Percentiles rank a stretch among this genome's conserved stretches.
Evolutionary conservation across 306 rosid species (phyloP).

Genomic region (Gynostemma pentaphyllum): DNA sequence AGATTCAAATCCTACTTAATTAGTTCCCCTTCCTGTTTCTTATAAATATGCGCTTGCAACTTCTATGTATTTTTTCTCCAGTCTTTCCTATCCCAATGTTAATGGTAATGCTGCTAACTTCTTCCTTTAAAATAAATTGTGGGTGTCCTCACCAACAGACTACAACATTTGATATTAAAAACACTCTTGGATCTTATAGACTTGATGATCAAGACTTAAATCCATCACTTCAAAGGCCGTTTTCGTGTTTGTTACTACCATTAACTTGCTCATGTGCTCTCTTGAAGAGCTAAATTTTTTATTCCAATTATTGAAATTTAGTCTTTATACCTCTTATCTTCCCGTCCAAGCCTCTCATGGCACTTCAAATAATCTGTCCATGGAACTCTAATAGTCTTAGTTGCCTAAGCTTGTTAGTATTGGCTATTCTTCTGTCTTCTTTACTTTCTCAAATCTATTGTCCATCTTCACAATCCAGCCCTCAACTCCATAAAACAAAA

Average conservation of each 20-base stretch:
- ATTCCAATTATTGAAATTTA: not conserved
- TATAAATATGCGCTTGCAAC: not conserved
- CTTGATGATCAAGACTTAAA: not conserved
- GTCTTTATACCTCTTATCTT: not conserved
- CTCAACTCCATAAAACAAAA: not conserved
- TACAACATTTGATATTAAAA: not conserved
- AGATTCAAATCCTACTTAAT: not conserved
- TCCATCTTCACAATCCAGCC: not conserved
- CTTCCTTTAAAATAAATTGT: not conserved
- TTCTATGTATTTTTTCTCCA: not conserved
- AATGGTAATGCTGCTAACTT: not conserved
- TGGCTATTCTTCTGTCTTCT: not conserved
- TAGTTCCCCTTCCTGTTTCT: not conserved
- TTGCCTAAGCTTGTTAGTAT: not conserved
- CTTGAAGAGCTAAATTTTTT: not conserved
- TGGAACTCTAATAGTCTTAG: not conserved
- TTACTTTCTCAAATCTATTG: too few species aligned
- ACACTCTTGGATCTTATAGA: not conserved
- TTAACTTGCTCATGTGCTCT: not conserved
- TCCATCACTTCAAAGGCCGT: too few species aligned
- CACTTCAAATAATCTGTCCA: not conserved
- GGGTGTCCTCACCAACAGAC: not conserved
- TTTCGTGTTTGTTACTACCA: not conserved
- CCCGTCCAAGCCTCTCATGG: not conserved
- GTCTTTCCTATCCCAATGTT: not conserved